Evolutionary conservation across 129 eudicot species (phyloP).

Genomic region (Deinandra increscens): DNA sequence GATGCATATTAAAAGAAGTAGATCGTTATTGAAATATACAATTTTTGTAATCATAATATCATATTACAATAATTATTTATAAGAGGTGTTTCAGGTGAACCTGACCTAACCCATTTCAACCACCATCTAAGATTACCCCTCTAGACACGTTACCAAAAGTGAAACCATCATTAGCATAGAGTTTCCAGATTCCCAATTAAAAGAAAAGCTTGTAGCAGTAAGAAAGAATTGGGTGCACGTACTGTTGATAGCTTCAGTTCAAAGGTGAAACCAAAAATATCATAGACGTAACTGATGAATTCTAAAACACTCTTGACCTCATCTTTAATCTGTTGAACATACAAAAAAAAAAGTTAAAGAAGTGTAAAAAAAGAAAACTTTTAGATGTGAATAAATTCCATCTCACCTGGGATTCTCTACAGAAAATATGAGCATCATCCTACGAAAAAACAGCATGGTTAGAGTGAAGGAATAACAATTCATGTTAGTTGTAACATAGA

Average conservation of each 20-base stretch:
- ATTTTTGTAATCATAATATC: background rate
- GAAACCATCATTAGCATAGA: background rate
- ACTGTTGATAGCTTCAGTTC: conserved; percentile 96
- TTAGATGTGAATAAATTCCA: conserved; percentile 14
- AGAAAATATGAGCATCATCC: conserved; percentile 99
- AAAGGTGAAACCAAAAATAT: conserved; percentile 80
- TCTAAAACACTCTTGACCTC: conserved; percentile 83
- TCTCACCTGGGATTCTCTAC: conserved; percentile 91
- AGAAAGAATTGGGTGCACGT: conserved; percentile 18
- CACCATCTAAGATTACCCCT: background rate
- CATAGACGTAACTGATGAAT: conserved; percentile 63
- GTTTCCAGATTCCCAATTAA: background rate
- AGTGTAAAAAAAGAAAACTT: background rate
- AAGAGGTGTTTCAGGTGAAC: background rate
- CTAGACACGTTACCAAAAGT: background rate
- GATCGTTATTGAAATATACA: background rate
- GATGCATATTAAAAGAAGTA: background rate
- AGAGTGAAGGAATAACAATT: conserved; percentile 12
- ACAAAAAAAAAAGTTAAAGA: conserved; percentile 12
- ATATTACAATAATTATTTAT: background rate
- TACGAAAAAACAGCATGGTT: conserved; percentile 24
- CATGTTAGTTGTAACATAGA: background rate
- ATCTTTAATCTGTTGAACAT: conserved; percentile 70
- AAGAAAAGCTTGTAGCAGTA: background rate
- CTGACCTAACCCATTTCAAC: background rate